Conservation (phyloP, 352 stramenopile genomes). For the Pilasporangium apinafurcum region DNA sequence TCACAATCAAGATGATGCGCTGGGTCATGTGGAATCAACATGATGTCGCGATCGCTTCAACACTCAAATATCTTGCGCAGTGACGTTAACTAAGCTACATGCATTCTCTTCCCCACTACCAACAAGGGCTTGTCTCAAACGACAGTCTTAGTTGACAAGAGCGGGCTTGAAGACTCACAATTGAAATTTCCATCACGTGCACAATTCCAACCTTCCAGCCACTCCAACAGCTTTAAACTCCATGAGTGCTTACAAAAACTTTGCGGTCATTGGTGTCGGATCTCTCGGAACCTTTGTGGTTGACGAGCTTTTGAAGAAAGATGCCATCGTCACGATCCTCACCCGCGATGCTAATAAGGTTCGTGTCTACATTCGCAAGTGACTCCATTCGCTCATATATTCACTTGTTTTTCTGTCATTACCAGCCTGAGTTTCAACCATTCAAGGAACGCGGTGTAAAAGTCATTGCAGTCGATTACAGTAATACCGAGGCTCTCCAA, state of each 20-base stretch:
- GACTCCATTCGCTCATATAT: too few relatives aligned
- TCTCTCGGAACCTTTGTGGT: constrained; percentile 12
- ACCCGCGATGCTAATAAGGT: constrained; percentile 14
- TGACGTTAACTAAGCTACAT: too few relatives aligned
- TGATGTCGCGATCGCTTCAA: too few relatives aligned
- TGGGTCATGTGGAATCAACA: too few relatives aligned
- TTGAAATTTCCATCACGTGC: constrained; percentile 8
- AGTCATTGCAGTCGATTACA: constrained; percentile 13
- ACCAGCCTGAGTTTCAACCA: constrained; percentile 12
- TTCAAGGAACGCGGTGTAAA: constrained; percentile 17
- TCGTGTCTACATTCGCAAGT: too few relatives aligned
- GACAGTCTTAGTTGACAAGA: too few relatives aligned
- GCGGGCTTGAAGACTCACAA: too few relatives aligned
- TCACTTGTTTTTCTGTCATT: too few relatives aligned
- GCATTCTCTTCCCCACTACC: too few relatives aligned
- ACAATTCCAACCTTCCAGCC: not conserved
- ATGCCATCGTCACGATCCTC: constrained; percentile 13
- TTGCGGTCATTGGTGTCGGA: constrained; percentile 18
- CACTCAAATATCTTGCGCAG: too few relatives aligned
- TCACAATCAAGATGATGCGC: too few relatives aligned
- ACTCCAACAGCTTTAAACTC: not conserved
- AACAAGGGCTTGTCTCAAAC: too few relatives aligned
- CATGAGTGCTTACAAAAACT: constrained; percentile 13
- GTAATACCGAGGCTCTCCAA: constrained; percentile 7
- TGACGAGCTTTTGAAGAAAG: constrained; percentile 19